Conservation (phyloP, 2,329 filamentous ascomycete species). For the Apiospora arundinis region DNA sequence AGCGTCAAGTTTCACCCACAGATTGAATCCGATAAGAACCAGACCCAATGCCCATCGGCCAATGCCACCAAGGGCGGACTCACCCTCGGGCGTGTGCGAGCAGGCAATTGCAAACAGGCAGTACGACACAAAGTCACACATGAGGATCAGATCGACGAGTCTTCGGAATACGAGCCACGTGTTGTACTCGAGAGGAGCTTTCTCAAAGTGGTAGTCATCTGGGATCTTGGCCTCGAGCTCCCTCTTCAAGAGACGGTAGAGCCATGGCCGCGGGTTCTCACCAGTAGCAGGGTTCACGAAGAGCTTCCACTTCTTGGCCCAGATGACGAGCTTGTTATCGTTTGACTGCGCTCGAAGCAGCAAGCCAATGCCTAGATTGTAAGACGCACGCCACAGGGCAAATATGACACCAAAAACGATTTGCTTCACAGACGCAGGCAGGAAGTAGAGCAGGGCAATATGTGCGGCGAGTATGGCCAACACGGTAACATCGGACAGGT, state of each 20-base stretch:
- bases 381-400: slow-evolving; percentile 88
- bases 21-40: slow-evolving; percentile 85
- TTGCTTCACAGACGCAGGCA: slow-evolving; percentile 73
- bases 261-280: slow-evolving; percentile 79
- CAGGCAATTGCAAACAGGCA: slow-evolving; percentile 94
- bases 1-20: slow-evolving; percentile 98
- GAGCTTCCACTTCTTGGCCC: slow-evolving; percentile 84
- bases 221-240: slow-evolving; percentile 96
- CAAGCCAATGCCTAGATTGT: slow-evolving; percentile 93
- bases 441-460: slow-evolving; percentile 73
- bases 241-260: slow-evolving; percentile 83
- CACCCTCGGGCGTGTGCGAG: slow-evolving; percentile 74
- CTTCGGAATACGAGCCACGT: slow-evolving; percentile 97
- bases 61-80: slow-evolving; percentile 71
- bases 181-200: slow-evolving; percentile 96
- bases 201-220: slow-evolving; percentile 90
- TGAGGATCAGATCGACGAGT: slow-evolving; percentile 93
- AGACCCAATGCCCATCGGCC: slow-evolving; percentile 82
- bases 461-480: slow-evolving; percentile 79
- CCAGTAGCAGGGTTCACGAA: slow-evolving; percentile 86
- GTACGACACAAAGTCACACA: slow-evolving; percentile 99
- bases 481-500: slow-evolving; percentile 83
- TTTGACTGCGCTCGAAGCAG: slow-evolving; percentile 90
- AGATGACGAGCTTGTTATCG: slow-evolving; percentile 82
- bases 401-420: slow-evolving; percentile 85